A percentile compares a stretch with the other conserved stretches of the same genome.
These are phyloP conservation scores for Houttuynia cordata DNA, from an alignment of 164 flowering plant genomes.

Conservation along the genomic window DNA sequence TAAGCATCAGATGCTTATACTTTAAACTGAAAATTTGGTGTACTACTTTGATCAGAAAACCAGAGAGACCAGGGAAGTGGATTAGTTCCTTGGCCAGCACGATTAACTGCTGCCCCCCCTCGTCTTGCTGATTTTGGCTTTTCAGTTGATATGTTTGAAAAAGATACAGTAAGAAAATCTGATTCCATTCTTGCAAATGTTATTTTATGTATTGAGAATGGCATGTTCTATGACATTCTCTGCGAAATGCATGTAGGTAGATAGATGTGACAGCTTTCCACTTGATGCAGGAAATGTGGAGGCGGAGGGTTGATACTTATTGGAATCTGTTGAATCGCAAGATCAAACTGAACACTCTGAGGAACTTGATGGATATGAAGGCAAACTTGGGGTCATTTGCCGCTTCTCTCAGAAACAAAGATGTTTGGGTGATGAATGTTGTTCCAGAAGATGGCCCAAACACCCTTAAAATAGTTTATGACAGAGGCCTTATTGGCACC, in stretches of 20 bases:
- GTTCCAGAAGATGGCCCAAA: conserved; percentile 86
- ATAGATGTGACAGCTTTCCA: not conserved
- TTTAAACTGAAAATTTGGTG: not conserved
- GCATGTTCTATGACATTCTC: not conserved
- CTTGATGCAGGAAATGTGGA: conserved; percentile 61
- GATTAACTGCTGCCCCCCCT: conserved; percentile 69
- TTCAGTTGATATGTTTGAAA: conserved; percentile 54
- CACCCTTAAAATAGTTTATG: conserved; percentile 71
- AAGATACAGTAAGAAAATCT: conserved; percentile 48
- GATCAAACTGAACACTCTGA: conserved; percentile 36
- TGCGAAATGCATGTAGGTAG: not conserved
- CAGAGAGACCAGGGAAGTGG: conserved; percentile 47
- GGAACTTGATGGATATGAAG: conserved; percentile 92
- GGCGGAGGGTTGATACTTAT: conserved; percentile 48
- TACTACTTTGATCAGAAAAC: conserved; percentile 1
- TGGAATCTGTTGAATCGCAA: conserved; percentile 58
- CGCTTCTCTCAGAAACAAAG: conserved; percentile 62
- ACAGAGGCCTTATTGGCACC: conserved; percentile 77
- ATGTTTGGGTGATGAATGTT: conserved; percentile 94
- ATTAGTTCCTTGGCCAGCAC: conserved; percentile 85
- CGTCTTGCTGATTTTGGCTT: conserved; percentile 79
- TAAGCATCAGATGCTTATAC: too few species aligned
- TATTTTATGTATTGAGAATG: too few species aligned
- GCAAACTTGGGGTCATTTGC: conserved; percentile 85
- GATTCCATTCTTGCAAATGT: not conserved